Evolutionary conservation across 306 rosid species (phyloP), one percentile per base, ranked within the genome.

Genomic region (Hippophae gyantsensis): DNA sequence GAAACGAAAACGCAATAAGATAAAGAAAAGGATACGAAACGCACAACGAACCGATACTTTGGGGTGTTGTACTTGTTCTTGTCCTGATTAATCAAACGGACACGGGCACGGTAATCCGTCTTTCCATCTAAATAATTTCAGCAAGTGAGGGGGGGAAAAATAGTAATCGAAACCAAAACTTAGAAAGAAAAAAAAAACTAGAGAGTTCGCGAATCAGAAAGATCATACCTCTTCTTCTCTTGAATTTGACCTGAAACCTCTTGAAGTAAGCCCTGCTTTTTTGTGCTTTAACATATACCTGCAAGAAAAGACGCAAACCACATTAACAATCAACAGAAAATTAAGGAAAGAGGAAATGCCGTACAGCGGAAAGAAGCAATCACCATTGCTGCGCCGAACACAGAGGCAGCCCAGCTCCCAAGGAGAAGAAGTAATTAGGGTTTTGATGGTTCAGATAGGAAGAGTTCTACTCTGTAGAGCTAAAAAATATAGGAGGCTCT

Each of bases 51-150:
- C 0, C 96, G 87, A 42, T 83, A 87, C 48, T 90, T 90, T 0
- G 98, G 98, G 0, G 96, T 90, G 57, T 90, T 90, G 61, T 85
- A 90, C 51, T 87, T 90, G 70, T 90, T 90, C 57, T 90, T 90
- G 54, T 92, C 98, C 43, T 92, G 98, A 10, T 92, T 92, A n/a
- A 92, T 87, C 48, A 90, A 63, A 26, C 98, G 79, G 61, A 87
- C 79, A 68, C 98, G 77, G 9, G 98, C 98, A 0, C 98, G 71
- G 57, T 92, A 92, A 50, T 92, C 98, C 0, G 98, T 92, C 79
- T 87, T 92, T 0, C 98, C 96, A 78, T 77, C 98, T 92, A 89
- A 2, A 7, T 13, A 62, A 10, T 11, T 48, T 48, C 44, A 13
- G 3, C 6, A 14, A 13, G 41, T 10, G 27, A 52, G 42, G 52